phyloP scores from a whole-genome alignment of 768 basidiomycete genomes.

The Boletus subcaerulescens region DNA sequence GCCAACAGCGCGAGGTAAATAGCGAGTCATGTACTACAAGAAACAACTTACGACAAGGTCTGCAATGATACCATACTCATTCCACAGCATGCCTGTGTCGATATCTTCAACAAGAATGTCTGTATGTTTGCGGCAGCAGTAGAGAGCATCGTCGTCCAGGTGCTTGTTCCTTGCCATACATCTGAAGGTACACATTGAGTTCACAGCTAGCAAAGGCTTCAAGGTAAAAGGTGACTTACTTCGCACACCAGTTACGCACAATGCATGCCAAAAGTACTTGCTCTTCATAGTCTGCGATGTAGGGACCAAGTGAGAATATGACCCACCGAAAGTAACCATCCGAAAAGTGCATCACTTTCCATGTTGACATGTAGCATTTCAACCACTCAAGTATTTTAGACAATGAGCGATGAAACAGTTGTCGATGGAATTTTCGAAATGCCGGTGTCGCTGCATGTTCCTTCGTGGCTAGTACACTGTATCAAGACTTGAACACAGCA shows the following conservation, averaged over 20 bases:
- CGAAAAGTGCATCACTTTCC: background rate
- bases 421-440: background rate
- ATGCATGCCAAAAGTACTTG: slow-evolving; percentile 33
- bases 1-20: slow-evolving; percentile 23
- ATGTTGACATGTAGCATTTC: background rate
- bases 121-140: background rate
- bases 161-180: background rate
- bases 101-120: background rate
- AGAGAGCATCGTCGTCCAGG: background rate
- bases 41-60: slow-evolving; percentile 5
- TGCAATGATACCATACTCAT: slow-evolving; percentile 22
- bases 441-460: background rate
- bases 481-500: no score
- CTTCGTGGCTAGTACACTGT: background rate
- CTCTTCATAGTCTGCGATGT: slow-evolving; percentile 42
- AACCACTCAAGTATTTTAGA: background rate
- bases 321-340: background rate
- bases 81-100: slow-evolving; percentile 17
- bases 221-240: background rate
- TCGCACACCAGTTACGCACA: slow-evolving; percentile 34
- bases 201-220: no score
- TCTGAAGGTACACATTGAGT: background rate
- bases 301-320: slow-evolving; percentile 23
- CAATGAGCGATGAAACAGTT: background rate
- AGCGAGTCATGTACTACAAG: slow-evolving; percentile 29